Evolutionary conservation across 2,329 filamentous ascomycete genomes (phyloP).

Genomic region (Colletotrichum sojae): DNA sequence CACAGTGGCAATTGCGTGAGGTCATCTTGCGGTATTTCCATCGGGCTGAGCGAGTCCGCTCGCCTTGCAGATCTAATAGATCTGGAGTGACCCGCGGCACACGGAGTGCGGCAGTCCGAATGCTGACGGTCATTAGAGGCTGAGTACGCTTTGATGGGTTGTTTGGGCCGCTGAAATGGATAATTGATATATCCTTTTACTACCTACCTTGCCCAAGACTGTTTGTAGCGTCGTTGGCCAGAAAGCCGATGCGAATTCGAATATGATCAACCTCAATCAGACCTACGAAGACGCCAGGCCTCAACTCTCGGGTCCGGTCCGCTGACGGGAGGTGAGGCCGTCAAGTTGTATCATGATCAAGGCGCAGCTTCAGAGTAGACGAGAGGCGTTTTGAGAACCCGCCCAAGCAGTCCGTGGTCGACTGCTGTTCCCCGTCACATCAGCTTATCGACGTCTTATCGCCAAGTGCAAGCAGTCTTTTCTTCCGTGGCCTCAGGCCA

Average conservation of each 20-base stretch:
- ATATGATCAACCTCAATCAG: background rate
- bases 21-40: background rate
- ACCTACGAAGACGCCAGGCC: background rate
- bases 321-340: background rate
- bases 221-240: too few species aligned
- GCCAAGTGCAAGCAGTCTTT: background rate
- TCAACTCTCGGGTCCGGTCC: background rate
- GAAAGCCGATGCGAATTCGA: background rate
- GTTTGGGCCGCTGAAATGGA: too few species aligned
- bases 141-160: too few species aligned
- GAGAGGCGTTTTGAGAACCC: background rate
- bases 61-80: slow-evolving; percentile 1
- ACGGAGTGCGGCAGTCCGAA: too few species aligned
- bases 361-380: background rate
- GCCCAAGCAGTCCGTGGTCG: background rate
- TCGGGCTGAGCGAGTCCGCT: background rate
- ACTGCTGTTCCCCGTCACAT: background rate
- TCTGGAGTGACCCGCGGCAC: background rate
- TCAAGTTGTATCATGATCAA: slow-evolving; percentile 1
- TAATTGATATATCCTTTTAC: too few species aligned
- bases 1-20: background rate
- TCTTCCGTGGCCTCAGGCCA: slow-evolving; percentile 33
- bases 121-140: too few species aligned
- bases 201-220: too few species aligned
- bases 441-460: slow-evolving; percentile 38